These are phyloP conservation scores for Aphanomyces cochlioides DNA, from an alignment of 352 stramenopile species.

Conservation along the genomic window DNA sequence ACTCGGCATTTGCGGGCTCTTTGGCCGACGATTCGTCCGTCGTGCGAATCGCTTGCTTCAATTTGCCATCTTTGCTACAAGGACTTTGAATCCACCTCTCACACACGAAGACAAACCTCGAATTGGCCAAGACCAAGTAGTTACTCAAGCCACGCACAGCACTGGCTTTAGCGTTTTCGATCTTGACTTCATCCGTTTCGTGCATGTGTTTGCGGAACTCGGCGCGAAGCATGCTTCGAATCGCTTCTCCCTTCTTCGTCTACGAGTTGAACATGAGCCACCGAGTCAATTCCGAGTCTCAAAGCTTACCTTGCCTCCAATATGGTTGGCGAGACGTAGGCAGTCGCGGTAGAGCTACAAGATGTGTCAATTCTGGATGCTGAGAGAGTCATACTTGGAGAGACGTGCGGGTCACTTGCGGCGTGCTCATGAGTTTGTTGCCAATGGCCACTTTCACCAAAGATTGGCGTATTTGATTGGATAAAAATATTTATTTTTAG, in stretches of 20 bases:
- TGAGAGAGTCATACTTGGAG: conserved; percentile 11
- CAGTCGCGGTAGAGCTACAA: conserved; percentile 78
- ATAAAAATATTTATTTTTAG: conserved; percentile 3
- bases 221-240: conserved; percentile 60
- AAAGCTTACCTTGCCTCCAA: conserved; percentile 63
- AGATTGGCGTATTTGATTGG: background rate
- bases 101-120: conserved; percentile 40
- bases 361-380: background rate
- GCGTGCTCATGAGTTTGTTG: background rate
- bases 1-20: conserved; percentile 67
- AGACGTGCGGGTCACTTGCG: conserved; percentile 19
- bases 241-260: conserved; percentile 82
- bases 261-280: conserved; percentile 26
- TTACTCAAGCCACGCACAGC: conserved; percentile 80
- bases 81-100: background rate
- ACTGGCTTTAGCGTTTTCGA: conserved; percentile 79
- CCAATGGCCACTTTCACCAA: background rate
- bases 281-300: conserved; percentile 3
- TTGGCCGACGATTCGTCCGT: conserved; percentile 36
- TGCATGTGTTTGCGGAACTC: conserved; percentile 76
- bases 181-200: conserved; percentile 78
- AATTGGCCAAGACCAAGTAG: conserved; percentile 85
- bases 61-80: conserved; percentile 77
- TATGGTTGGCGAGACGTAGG: conserved; percentile 82
- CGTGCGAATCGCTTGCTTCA: conserved; percentile 75